phyloP scores from a whole-genome alignment of 108 stramenopile species.

The Nitzschia inconspicua region DNA sequence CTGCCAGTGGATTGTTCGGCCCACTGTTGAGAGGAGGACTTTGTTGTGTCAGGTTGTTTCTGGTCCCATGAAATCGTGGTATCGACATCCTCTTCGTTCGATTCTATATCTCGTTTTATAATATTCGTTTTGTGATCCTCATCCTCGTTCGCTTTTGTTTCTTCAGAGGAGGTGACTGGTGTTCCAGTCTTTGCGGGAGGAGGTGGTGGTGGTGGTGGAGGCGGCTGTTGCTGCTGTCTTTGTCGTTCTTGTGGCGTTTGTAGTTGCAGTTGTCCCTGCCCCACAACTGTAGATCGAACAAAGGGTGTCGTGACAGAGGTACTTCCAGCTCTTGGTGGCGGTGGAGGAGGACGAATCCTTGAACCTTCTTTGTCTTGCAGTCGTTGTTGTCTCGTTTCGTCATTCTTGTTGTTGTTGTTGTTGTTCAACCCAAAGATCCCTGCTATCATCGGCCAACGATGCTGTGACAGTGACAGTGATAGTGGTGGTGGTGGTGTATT shows the following conservation, averaged over 20 bases:
- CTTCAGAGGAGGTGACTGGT: neutral
- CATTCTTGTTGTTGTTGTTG: slow-evolving; percentile 2
- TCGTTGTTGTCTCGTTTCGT: neutral
- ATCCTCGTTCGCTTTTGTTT: no score
- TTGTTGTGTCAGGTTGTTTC: no score
- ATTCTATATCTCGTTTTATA: no score
- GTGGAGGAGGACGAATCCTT: slow-evolving; percentile 4
- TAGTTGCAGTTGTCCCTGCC: neutral
- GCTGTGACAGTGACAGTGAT: no score
- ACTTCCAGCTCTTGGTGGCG: neutral
- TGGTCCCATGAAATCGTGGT: no score
- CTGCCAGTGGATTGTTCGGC: no score
- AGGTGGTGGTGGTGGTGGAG: neutral
- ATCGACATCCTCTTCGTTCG: no score
- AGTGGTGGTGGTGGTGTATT: no score
- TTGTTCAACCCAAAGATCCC: slow-evolving; percentile 29
- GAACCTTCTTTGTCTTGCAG: neutral
- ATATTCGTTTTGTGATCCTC: no score
- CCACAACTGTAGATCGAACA: neutral
- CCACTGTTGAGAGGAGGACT: no score
- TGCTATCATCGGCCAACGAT: neutral
- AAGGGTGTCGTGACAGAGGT: neutral
- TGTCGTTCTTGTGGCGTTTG: neutral
- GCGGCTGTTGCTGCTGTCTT: slow-evolving; percentile 1
- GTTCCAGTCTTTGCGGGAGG: neutral